These are phyloP conservation scores for Primulina huaijiensis DNA, from an alignment of 257 asterid genomes.

Conservation along the genomic window DNA sequence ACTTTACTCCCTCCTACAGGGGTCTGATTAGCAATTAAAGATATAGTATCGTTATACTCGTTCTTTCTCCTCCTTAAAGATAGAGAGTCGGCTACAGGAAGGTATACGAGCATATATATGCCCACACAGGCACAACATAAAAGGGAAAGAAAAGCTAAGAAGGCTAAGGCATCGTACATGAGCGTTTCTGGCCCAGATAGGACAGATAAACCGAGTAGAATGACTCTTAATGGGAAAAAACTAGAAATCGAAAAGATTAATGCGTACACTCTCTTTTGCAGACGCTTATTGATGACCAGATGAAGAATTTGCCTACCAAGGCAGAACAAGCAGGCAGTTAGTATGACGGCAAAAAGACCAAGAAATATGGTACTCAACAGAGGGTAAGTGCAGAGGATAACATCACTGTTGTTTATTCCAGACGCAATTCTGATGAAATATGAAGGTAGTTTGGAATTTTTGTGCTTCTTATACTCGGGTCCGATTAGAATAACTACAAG, in stretches of 20 bases:
- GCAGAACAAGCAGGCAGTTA: constrained; percentile 57
- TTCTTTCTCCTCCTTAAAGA: constrained; percentile 48
- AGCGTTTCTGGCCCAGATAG: constrained; percentile 46
- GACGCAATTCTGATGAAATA: constrained; percentile 58
- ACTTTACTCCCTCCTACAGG: constrained; percentile 34
- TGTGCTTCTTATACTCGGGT: constrained; percentile 41
- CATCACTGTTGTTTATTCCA: constrained; percentile 27
- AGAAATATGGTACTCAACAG: constrained; percentile 61
- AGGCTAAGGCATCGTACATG: constrained; percentile 48
- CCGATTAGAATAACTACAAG: constrained; percentile 52
- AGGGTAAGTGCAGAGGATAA: constrained; percentile 75
- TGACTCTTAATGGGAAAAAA: constrained; percentile 62
- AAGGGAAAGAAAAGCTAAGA: constrained; percentile 74
- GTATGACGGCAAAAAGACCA: constrained; percentile 60
- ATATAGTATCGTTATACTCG: constrained; percentile 53
- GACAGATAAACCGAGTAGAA: constrained; percentile 71
- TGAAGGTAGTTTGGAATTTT: constrained; percentile 47
- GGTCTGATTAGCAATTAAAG: constrained; percentile 66
- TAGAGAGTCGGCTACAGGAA: constrained; percentile 81
- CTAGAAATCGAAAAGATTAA: constrained; percentile 52
- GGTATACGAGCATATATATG: constrained; percentile 62
- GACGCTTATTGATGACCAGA: constrained; percentile 72
- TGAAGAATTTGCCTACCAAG: constrained; percentile 64
- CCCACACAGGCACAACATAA: constrained; percentile 67
- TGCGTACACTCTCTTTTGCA: constrained; percentile 73